Percentiles rank a stretch among this genome's conserved stretches.
phyloP scores from a whole-genome alignment of 306 rosid species.

The Lotus japonicus region DNA sequence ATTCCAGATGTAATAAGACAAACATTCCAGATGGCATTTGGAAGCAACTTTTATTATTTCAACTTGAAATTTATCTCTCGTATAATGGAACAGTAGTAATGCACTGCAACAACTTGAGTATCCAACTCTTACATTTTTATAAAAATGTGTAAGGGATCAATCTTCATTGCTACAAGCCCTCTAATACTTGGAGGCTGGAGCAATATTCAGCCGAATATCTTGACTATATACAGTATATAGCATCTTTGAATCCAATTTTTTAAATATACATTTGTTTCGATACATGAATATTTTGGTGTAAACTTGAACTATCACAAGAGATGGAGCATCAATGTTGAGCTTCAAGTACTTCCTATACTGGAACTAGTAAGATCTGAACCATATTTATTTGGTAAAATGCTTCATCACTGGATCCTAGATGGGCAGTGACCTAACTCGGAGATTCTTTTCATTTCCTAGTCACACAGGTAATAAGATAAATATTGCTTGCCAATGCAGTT shows the following conservation, averaged over 20 bases:
- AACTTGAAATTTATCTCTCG: conserved; percentile 17
- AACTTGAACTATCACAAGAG: conserved; percentile 15
- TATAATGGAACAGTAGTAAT: conserved; percentile 4
- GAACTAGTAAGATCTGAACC: conserved; percentile 14
- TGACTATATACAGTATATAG: conserved; percentile 44
- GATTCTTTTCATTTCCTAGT: conserved; percentile 36
- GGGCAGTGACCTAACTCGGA: conserved; percentile 37
- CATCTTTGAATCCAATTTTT: conserved; percentile 33
- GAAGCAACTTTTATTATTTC: conserved; percentile 7
- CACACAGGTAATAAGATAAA: conserved; percentile 32
- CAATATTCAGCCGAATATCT: conserved; percentile 20
- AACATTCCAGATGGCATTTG: background rate
- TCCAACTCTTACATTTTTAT: conserved; percentile 6
- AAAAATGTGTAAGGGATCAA: conserved; percentile 15
- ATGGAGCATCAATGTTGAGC: conserved; percentile 4
- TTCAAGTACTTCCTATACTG: conserved; percentile 12
- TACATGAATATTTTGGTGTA: conserved; percentile 1
- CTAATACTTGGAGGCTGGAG: conserved; percentile 27
- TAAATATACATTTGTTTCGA: conserved; percentile 35
- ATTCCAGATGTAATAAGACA: background rate
- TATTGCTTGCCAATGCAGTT: conserved; percentile 42
- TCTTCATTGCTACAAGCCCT: conserved; percentile 27
- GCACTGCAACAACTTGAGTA: conserved; percentile 11
- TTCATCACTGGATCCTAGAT: conserved; percentile 27
- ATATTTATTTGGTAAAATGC: conserved; percentile 28